Base-by-base conservation (phyloP, 129 eudicot species). In the Artemisia annua region DNA sequence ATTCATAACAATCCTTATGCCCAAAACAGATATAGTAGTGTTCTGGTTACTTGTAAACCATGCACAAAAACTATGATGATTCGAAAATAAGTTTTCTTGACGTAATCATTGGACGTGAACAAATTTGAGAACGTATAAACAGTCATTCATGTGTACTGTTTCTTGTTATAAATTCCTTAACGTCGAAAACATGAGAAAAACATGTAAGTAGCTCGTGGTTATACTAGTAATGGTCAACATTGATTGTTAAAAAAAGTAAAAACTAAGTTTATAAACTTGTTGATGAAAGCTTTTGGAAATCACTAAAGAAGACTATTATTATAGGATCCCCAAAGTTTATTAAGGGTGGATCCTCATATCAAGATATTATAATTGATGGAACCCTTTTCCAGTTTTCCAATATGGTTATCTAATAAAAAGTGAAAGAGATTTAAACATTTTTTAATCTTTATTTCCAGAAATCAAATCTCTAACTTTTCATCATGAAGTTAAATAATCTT, bases 341-440 rank as follows among this genome's bases (percentile, higher is more conserved):
- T 17, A 48, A 43, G 15, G 55, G 66, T 71, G 51, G 76, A 59
- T 72, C 67, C 57, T 72, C 44, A 30, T 71, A 53, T 70, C 54
- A 44, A 18, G 11, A 44, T 65, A 65, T 65, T 17, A 7, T 65
- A 65, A 3, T 26, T 15, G 18, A 2, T 30, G 16, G 54, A 48
- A 60, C 61, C 59, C 18, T 73, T 72, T 48, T 48, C 11, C 12
- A 16, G 55, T 73, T 59, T 48, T 48, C 6, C 17, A 16, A 70
- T 73, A n/a, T 26, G 22, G 16, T 61, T 2, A 44, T 60, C 1
- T 71, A 19, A 20, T 0, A 44, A 32, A 32, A 3, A 46, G 16
- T 43, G 8, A 19, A 22, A 49, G 19, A 69, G 17, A 17, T 54
- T 26, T 51, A 3, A 46, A 59, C 50, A 57, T 11, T 17, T 17